phyloP scores from a whole-genome alignment of 2,329 filamentous ascomycete genomes.

The Aspergillus sp. region DNA sequence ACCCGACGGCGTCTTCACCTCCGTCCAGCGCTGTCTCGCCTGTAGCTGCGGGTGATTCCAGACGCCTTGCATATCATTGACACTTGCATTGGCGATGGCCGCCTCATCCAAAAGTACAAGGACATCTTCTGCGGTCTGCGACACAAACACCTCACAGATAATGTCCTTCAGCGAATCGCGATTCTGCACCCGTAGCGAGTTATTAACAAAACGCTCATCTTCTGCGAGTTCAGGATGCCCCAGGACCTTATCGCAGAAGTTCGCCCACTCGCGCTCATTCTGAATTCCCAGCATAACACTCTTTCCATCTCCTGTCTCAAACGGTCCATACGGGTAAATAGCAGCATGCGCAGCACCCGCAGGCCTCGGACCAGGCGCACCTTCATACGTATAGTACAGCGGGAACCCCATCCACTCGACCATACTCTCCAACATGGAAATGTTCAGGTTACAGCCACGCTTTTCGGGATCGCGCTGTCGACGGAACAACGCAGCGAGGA shows the following conservation, averaged over 20 bases:
- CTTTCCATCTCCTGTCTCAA: conserved; percentile 42
- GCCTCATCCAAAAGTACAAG: conserved; percentile 41
- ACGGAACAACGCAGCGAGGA: conserved; percentile 43
- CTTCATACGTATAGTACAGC: conserved; percentile 48
- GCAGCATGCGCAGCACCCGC: conserved; percentile 49
- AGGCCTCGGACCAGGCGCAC: conserved; percentile 37
- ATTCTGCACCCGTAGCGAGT: conserved; percentile 42
- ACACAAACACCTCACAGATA: conserved; percentile 40
- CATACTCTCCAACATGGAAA: conserved; percentile 55
- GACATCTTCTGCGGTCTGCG: conserved; percentile 35
- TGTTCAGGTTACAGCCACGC: conserved; percentile 45
- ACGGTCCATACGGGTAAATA: conserved; percentile 54
- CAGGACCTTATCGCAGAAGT: conserved; percentile 44
- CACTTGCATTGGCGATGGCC: conserved; percentile 49
- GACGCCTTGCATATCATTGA: conserved; percentile 50
- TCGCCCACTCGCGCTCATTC: conserved; percentile 52
- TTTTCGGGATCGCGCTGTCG: conserved; percentile 43
- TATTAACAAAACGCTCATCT: conserved; percentile 45
- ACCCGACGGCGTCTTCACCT: conserved; percentile 45
- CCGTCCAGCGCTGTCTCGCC: conserved; percentile 46
- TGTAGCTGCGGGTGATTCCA: conserved; percentile 50
- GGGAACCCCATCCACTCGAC: conserved; percentile 55
- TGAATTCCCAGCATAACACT: conserved; percentile 53
- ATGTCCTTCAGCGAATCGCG: conserved; percentile 41
- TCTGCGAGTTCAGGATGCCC: conserved; percentile 35